A percentile compares a stretch with the other conserved stretches of the same genome.
These are phyloP conservation scores for Colletotrichum lini DNA, from an alignment of 2,329 filamentous ascomycete genomes.

Conservation along the genomic window DNA sequence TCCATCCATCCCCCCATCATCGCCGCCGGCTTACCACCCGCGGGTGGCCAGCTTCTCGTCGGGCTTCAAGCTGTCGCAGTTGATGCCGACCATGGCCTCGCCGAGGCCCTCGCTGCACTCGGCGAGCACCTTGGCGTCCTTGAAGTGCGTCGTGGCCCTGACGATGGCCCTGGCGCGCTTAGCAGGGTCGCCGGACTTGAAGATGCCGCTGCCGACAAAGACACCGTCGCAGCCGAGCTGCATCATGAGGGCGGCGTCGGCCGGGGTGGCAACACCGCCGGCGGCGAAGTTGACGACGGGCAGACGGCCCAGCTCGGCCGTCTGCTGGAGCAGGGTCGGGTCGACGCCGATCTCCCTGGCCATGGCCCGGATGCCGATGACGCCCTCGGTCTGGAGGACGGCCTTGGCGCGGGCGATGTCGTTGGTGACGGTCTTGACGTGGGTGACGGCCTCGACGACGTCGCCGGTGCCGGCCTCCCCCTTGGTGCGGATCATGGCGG, in stretches of 20 bases:
- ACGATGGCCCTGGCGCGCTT: slow-evolving; percentile 96
- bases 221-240: slow-evolving; percentile 98
- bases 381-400: slow-evolving; percentile 72
- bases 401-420: slow-evolving; percentile 87
- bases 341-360: slow-evolving; percentile 88
- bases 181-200: slow-evolving; percentile 93
- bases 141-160: slow-evolving; percentile 91
- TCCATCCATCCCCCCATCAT: not conserved
- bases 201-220: slow-evolving; percentile 96
- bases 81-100: slow-evolving; percentile 99
- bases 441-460: slow-evolving; percentile 94
- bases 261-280: slow-evolving; percentile 98
- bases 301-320: slow-evolving; percentile 86
- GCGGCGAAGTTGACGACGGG: slow-evolving; percentile 99
- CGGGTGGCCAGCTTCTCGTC: slow-evolving; percentile 87
- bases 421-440: slow-evolving; percentile 91
- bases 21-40: slow-evolving; percentile 76
- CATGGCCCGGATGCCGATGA: slow-evolving; percentile 73
- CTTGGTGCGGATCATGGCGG: slow-evolving; percentile 99
- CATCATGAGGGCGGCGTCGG: slow-evolving; percentile 98
- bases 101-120: slow-evolving; percentile 90
- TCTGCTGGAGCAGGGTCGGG: slow-evolving; percentile 85
- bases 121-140: slow-evolving; percentile 86
- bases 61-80: slow-evolving; percentile 82
- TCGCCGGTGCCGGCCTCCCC: slow-evolving; percentile 98